These are phyloP conservation scores for Pleurotus ostreatus DNA, from an alignment of 768 basidiomycete genomes.

Conservation along the genomic window DNA sequence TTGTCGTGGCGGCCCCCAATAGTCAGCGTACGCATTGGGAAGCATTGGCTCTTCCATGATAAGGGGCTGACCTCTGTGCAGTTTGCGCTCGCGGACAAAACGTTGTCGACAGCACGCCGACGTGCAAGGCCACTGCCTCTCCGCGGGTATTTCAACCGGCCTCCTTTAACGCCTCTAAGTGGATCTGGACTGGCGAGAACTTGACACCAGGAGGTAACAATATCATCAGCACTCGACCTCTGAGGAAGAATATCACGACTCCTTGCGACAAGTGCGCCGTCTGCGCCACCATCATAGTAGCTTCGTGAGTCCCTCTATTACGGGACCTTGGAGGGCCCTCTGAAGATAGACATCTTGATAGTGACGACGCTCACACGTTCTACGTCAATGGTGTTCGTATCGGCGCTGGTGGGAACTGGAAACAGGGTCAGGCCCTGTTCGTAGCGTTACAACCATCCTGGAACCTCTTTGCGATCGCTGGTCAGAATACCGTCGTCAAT, in stretches of 20 bases:
- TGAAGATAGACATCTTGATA: not conserved
- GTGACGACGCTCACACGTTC: not conserved
- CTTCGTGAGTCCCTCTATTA: not conserved
- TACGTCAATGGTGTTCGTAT: not conserved
- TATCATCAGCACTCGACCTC: not conserved
- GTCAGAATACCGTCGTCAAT: not conserved
- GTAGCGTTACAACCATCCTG: not conserved
- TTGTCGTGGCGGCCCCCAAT: no score
- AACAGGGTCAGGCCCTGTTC: not conserved
- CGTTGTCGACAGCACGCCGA: no score
- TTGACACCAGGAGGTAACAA: not conserved
- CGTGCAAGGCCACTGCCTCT: no score
- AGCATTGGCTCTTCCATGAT: no score
- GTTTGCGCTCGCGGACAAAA: no score
- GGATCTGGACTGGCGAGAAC: no score
- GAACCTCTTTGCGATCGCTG: conserved; percentile 1
- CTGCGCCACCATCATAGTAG: not conserved
- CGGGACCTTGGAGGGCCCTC: no score
- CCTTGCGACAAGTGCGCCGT: not conserved
- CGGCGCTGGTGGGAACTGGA: not conserved
- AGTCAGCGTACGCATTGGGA: no score
- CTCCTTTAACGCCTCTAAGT: no score
- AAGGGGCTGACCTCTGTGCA: no score
- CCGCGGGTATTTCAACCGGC: no score
- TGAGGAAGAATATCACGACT: not conserved